These are phyloP conservation scores for Diaporthe sp. DNA, from an alignment of 2,329 filamentous ascomycete species.

Conservation along the genomic window DNA sequence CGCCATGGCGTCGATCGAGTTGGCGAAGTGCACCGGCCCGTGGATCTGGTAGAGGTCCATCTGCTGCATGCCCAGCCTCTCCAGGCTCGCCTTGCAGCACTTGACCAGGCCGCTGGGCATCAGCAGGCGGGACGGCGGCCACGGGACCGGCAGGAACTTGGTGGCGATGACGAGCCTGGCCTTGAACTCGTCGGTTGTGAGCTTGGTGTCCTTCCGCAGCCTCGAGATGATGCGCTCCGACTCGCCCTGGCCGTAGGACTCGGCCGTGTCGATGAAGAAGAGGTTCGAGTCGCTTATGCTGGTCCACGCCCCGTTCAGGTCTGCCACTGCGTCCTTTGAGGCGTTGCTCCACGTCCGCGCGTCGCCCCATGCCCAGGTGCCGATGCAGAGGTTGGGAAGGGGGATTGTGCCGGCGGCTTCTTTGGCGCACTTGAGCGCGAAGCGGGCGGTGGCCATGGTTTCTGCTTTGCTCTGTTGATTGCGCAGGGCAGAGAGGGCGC, in stretches of 20 bases:
- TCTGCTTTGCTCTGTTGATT: background rate
- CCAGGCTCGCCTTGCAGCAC: conserved; percentile 54
- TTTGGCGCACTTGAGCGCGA: conserved; percentile 43
- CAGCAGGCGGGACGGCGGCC: conserved; percentile 38
- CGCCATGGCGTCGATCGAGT: conserved; percentile 55
- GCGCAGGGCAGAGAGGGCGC: background rate
- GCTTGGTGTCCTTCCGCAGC: conserved; percentile 41
- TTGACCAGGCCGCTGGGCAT: conserved; percentile 51
- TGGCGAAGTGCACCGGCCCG: conserved; percentile 57
- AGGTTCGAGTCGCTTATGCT: conserved; percentile 52
- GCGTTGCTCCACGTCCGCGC: conserved; percentile 76
- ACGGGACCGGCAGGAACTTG: conserved; percentile 54
- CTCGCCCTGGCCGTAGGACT: conserved; percentile 58
- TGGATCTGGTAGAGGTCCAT: conserved; percentile 54
- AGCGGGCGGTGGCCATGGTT: conserved; percentile 39
- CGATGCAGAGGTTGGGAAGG: conserved; percentile 73
- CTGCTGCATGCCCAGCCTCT: conserved; percentile 54
- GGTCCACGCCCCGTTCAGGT: conserved; percentile 64
- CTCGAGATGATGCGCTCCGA: conserved; percentile 57
- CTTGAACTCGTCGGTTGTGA: conserved; percentile 54
- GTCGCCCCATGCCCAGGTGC: conserved; percentile 87
- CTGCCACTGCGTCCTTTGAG: conserved; percentile 83
- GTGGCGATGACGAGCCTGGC: conserved; percentile 56
- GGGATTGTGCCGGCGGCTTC: conserved; percentile 42
- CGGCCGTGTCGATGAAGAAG: conserved; percentile 60